Evolutionary conservation across 441 rosid species (phyloP).

Genomic region (Raphanus hybrid): DNA sequence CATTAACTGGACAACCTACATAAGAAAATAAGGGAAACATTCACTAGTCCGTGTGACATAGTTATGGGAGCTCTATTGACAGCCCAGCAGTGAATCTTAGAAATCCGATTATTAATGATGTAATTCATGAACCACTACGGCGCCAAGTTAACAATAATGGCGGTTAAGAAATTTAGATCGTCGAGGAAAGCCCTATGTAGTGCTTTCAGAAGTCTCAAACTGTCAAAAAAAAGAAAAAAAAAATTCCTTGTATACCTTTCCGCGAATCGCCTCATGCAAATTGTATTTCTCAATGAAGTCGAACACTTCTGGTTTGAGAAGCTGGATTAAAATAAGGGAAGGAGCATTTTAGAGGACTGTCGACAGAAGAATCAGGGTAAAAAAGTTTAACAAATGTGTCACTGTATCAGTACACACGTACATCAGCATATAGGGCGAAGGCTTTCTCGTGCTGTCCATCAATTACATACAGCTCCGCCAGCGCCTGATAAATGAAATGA

Average conservation of each 20-base stretch:
- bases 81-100: conserved; percentile 28
- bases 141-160: conserved; percentile 14
- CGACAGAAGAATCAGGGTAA: conserved; percentile 3
- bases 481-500: conserved; percentile 61
- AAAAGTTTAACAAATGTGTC: conserved; percentile 6
- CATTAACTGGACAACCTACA: conserved; percentile 94
- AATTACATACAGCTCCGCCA: conserved; percentile 89
- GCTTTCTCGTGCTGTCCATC: conserved; percentile 95
- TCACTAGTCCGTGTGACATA: background rate
- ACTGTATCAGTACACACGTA: conserved; percentile 55
- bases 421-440: conserved; percentile 94
- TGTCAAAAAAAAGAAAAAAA: background rate
- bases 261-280: conserved; percentile 85
- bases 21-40: conserved; percentile 28
- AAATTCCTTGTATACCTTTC: conserved; percentile 67
- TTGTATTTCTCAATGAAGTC: conserved; percentile 85
- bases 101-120: conserved; percentile 9
- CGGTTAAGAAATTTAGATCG: conserved; percentile 13
- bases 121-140: conserved; percentile 13
- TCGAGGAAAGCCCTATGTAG: conserved; percentile 9
- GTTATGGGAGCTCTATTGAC: conserved; percentile 13
- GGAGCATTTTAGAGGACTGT: conserved; percentile 23
- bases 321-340: conserved; percentile 57
- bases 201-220: conserved; percentile 23
- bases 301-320: conserved; percentile 89